Percentiles rank a stretch among this genome's conserved stretches.
Conservation (phyloP, 495 filamentous ascomycete genomes). For the Penicillium herquei region DNA sequence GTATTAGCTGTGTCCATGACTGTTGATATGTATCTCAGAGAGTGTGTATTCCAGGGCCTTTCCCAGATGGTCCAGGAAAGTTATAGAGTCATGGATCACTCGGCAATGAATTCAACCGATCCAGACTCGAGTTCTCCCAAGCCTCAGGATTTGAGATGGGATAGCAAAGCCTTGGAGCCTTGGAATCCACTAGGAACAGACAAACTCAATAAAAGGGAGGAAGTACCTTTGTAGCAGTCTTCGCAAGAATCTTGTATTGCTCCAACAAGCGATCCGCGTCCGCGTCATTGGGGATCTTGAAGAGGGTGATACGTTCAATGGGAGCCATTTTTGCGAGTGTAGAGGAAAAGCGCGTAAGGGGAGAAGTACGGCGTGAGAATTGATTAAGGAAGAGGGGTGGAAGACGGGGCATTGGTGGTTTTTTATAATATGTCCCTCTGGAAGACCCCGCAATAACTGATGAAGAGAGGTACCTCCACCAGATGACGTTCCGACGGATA, state of each 20-base stretch:
- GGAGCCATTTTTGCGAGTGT: conserved; percentile 33
- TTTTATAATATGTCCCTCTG: neutral
- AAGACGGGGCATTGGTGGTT: conserved; percentile 6
- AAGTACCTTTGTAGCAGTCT: conserved; percentile 51
- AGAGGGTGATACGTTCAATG: conserved; percentile 57
- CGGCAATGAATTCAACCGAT: neutral
- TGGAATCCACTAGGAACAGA: neutral
- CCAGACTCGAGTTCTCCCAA: neutral
- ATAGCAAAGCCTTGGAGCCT: too few species aligned
- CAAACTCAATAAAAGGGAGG: neutral
- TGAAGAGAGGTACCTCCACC: neutral
- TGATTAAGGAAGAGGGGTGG: neutral
- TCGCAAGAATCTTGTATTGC: conserved; percentile 49
- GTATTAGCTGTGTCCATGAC: neutral
- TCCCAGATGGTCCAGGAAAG: too few species aligned
- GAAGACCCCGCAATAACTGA: neutral
- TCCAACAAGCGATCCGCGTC: conserved; percentile 44
- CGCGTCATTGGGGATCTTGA: conserved; percentile 55
- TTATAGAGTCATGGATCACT: neutral
- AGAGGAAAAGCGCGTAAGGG: neutral
- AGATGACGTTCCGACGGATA: conserved; percentile 1
- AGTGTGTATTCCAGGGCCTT: too few species aligned
- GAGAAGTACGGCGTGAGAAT: neutral
- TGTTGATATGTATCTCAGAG: too few species aligned
- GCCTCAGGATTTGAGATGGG: neutral